These are phyloP conservation scores for Epichloe elymi DNA, from an alignment of 2,329 filamentous ascomycete genomes.

Conservation along the genomic window DNA sequence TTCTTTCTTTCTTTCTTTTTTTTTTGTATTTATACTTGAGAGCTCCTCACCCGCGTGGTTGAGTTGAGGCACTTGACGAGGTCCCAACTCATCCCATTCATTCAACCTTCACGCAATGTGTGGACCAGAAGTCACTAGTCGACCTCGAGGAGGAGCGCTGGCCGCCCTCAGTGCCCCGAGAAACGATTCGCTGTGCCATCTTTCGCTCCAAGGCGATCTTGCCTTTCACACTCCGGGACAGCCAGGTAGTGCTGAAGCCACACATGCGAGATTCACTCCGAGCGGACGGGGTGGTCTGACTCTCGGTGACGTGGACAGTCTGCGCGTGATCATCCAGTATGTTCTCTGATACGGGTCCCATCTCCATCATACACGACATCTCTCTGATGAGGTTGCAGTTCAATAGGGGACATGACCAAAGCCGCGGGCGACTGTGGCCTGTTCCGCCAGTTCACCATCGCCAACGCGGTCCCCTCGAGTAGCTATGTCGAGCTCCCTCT, in stretches of 20 bases:
- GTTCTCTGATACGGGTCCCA: constrained; percentile 5
- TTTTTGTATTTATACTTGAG: neutral
- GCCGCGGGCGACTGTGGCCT: constrained; percentile 27
- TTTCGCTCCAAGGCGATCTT: constrained; percentile 22
- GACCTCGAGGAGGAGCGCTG: constrained; percentile 32
- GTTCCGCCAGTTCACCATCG: constrained; percentile 25
- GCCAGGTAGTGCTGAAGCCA: constrained; percentile 24
- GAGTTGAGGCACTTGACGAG: neutral
- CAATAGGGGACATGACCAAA: constrained; percentile 30
- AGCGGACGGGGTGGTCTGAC: constrained; percentile 8
- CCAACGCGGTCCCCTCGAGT: constrained; percentile 4
- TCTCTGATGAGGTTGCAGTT: constrained; percentile 13
- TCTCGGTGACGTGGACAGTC: constrained; percentile 9
- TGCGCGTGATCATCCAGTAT: constrained; percentile 33
- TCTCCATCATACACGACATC: neutral
- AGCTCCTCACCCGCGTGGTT: neutral
- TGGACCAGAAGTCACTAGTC: constrained; percentile 26
- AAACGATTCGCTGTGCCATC: neutral
- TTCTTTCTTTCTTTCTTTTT: too few species aligned
- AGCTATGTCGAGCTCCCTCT: constrained; percentile 23
- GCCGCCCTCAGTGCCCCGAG: constrained; percentile 26
- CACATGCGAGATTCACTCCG: constrained; percentile 29
- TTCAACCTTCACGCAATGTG: constrained; percentile 25
- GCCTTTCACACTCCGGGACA: constrained; percentile 29
- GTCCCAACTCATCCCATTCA: neutral